Percentiles rank a stretch among this genome's conserved stretches.
Conservation (phyloP, 768 basidiomycete genomes). For the Clavaria fumosa region DNA sequence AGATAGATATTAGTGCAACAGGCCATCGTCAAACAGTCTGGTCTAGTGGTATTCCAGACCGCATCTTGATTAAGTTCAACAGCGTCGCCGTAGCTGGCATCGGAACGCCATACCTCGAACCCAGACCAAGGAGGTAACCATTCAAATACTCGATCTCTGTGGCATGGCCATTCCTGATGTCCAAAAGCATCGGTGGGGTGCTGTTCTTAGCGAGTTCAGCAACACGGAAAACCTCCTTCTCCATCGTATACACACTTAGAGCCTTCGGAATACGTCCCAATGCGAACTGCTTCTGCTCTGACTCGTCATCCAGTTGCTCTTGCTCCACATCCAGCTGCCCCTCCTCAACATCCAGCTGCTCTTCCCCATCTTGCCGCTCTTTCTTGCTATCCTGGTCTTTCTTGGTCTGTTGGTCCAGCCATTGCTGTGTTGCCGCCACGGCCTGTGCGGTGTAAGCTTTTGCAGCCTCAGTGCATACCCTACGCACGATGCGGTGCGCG, state of each 20-base stretch:
- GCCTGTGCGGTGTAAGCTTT: constrained; percentile 39
- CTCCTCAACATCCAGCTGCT: too few species aligned
- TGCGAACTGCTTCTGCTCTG: constrained; percentile 14
- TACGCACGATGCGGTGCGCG: constrained; percentile 29
- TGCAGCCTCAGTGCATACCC: constrained; percentile 62
- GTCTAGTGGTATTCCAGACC: constrained; percentile 39
- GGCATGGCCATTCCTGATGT: constrained; percentile 39
- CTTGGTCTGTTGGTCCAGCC: constrained; percentile 18
- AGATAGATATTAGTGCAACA: too few species aligned
- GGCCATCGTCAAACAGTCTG: constrained; percentile 26
- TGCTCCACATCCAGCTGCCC: too few species aligned
- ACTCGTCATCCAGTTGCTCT: constrained; percentile 7
- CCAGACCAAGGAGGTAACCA: constrained; percentile 62
- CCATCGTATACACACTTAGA: constrained; percentile 30
- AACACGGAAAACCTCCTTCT: constrained; percentile 42
- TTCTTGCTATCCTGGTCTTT: constrained; percentile 17
- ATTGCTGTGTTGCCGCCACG: constrained; percentile 24
- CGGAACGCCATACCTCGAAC: constrained; percentile 34
- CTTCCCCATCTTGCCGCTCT: too few species aligned
- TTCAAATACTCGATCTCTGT: constrained; percentile 80
- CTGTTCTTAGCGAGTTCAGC: constrained; percentile 44
- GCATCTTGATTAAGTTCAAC: constrained; percentile 43
- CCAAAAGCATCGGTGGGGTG: constrained; percentile 68
- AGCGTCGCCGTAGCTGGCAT: constrained; percentile 46
- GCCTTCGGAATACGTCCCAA: constrained; percentile 29